phyloP scores from a whole-genome alignment of 1,284 basidiomycete species.

The Mycosarcoma maydis region DNA sequence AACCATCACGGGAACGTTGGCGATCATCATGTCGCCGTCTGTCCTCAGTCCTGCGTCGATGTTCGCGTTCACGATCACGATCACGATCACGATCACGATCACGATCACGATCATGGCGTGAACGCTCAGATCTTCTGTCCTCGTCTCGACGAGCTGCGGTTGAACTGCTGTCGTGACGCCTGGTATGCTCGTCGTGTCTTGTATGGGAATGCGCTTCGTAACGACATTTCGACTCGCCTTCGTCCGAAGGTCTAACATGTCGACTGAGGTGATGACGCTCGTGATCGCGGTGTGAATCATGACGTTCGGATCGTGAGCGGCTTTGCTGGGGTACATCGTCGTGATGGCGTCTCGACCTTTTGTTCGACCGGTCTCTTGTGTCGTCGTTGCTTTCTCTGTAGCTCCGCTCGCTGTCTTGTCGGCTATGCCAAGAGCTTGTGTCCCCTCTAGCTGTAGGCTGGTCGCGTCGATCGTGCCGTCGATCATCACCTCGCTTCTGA shows the following conservation, averaged over 20 bases:
- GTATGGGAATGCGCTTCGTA: conserved; percentile 11
- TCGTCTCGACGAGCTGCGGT: conserved; percentile 11
- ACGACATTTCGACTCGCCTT: conserved; percentile 1
- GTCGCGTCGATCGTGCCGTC: too few relatives aligned
- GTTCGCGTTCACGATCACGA: not conserved
- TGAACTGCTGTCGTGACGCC: conserved; percentile 12
- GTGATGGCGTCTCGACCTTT: conserved; percentile 12
- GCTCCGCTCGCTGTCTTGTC: conserved; percentile 29
- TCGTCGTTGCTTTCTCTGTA: not conserved
- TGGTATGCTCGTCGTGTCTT: conserved; percentile 8
- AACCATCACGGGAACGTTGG: conserved; percentile 7
- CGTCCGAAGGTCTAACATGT: conserved; percentile 1
- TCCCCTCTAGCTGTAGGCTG: too few relatives aligned
- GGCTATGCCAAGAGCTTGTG: too few relatives aligned
- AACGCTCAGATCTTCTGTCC: conserved; percentile 10
- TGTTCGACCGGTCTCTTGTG: conserved; percentile 5
- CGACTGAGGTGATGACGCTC: not conserved
- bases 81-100: conserved; percentile 13
- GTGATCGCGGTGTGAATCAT: not conserved
- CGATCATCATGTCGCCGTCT: conserved; percentile 6
- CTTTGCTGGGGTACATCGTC: not conserved
- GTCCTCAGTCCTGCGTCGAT: conserved; percentile 4
- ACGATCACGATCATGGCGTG: conserved; percentile 1
- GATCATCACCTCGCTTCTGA: too few relatives aligned
- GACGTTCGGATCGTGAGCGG: not conserved